Base-by-base conservation (phyloP, 192 early-diverging fungal genomes). In the Paraglomus occultum region DNA sequence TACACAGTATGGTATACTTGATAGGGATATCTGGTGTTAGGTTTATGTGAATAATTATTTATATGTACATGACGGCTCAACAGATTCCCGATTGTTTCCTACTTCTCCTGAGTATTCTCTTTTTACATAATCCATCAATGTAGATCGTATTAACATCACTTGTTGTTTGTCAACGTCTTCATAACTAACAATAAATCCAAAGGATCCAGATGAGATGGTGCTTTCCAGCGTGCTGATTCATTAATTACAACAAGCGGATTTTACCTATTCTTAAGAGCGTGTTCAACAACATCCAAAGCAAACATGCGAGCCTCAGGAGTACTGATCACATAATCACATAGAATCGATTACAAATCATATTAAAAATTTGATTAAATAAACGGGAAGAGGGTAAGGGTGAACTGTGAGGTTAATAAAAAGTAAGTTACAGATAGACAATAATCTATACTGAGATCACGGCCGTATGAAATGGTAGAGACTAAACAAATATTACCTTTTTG, bases 231-330 rank as follows among this genome's bases (percentile, higher is more conserved):
- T 58, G 61, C 64, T 67, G 64, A 40, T 59, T 18, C 23, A 48
- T 70, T 52, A 74, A 64, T 68, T 66, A 74, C 64, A 18, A 5
- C 20, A 43, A 23, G 6, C 59, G 73, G 14, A 67, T 51, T 15
- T 51, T 76, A 86, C 85, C 90, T 84, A 48, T 79, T 80, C 74
- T 79, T 69, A 9, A 93, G 70, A 14, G 84, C 79, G 23, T 88
- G 85, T 71, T 95, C 94, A 20, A 97, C 62, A 1, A 90, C 85
- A 73, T 96, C 91, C 20, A 96, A 82, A 55, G 88, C 87, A 81
- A 93, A 93, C 69, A 94, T 83, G 4, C 94, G 88, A n/a, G 88
- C 85, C 69, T 91, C 84, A n/a, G 91, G 82, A 8, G 83, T 71
- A 50, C 91, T 91, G 71, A 66, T 64, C 15, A 43, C 22, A 65